Evolutionary conservation across 2,329 filamentous ascomycete genomes (phyloP).

Genomic region (Drechslerella coelobrocha): DNA sequence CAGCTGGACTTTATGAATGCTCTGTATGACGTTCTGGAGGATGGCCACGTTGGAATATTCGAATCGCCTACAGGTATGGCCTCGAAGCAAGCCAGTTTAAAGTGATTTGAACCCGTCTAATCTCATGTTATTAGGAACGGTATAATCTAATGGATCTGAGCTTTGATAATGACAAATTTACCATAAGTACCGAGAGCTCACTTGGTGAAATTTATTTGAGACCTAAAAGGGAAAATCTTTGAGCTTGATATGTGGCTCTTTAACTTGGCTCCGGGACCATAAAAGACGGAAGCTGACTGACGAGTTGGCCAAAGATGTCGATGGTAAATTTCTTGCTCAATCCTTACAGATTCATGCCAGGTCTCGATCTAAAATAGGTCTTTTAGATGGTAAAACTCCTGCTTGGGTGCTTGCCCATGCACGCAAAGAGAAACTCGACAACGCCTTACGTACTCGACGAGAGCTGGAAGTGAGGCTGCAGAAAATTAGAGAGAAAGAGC

Average conservation of each 20-base stretch:
- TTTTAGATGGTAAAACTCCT: slow-evolving; percentile 70
- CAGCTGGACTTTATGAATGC: slow-evolving; percentile 87
- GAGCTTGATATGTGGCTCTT: slow-evolving; percentile 83
- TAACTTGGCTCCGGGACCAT: slow-evolving; percentile 89
- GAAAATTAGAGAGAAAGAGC: slow-evolving; percentile 69
- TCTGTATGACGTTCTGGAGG: slow-evolving; percentile 78
- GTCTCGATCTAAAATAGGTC: not conserved
- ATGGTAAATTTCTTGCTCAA: slow-evolving; percentile 24
- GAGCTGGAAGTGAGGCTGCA: slow-evolving; percentile 76
- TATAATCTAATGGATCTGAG: slow-evolving; percentile 11
- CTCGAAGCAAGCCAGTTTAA: slow-evolving; percentile 36
- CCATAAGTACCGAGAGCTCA: slow-evolving; percentile 4
- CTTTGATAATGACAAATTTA: slow-evolving; percentile 5
- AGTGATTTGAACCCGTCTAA: slow-evolving; percentile 57
- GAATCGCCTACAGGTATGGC: slow-evolving; percentile 86
- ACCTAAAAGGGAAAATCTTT: slow-evolving; percentile 84
- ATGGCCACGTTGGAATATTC: slow-evolving; percentile 83
- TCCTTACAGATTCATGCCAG: not conserved
- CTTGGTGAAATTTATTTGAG: slow-evolving; percentile 5
- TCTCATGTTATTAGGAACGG: slow-evolving; percentile 49
- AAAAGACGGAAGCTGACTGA: slow-evolving; percentile 60
- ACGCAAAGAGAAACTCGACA: slow-evolving; percentile 70
- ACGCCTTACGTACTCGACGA: slow-evolving; percentile 70
- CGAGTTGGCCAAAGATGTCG: slow-evolving; percentile 12
- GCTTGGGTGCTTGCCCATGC: slow-evolving; percentile 85